These are phyloP conservation scores for Leptographium procerum DNA, from an alignment of 2,329 filamentous ascomycete genomes.

Conservation along the genomic window DNA sequence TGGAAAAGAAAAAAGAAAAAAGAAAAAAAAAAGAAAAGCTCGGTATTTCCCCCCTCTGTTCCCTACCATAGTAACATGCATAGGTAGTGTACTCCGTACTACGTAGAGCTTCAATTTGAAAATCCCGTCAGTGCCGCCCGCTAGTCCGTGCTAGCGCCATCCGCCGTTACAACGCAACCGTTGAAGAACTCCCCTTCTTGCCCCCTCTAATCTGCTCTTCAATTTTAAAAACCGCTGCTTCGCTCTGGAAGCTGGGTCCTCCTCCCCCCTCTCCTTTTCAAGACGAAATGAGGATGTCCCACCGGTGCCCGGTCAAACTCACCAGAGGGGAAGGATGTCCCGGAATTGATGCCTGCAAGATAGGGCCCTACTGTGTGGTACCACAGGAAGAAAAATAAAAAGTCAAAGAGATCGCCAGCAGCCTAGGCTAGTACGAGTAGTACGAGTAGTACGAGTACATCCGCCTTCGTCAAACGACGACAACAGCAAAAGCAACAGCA, in stretches of 20 bases:
- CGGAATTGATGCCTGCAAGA: background rate
- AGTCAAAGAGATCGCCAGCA: background rate
- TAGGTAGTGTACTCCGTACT: too few relatives aligned
- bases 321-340: background rate
- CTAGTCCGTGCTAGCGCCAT: background rate
- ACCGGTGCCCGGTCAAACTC: background rate
- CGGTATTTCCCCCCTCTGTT: too few relatives aligned
- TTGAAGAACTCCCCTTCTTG: background rate
- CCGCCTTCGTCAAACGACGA: background rate
- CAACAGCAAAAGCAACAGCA: too few relatives aligned
- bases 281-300: background rate
- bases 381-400: background rate
- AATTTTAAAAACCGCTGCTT: background rate
- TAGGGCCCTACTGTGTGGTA: background rate
- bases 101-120: background rate
- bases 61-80: too few relatives aligned
- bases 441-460: background rate
- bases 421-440: too few relatives aligned
- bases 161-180: background rate
- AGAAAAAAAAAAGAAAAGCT: too few relatives aligned
- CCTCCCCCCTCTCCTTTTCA: too few relatives aligned
- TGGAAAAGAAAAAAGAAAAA: too few relatives aligned
- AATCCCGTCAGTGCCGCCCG: background rate
- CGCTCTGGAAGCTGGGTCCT: background rate
- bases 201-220: background rate